Evolutionary conservation across 768 basidiomycete species (phyloP).

Genomic region (Lentinula sp.): DNA sequence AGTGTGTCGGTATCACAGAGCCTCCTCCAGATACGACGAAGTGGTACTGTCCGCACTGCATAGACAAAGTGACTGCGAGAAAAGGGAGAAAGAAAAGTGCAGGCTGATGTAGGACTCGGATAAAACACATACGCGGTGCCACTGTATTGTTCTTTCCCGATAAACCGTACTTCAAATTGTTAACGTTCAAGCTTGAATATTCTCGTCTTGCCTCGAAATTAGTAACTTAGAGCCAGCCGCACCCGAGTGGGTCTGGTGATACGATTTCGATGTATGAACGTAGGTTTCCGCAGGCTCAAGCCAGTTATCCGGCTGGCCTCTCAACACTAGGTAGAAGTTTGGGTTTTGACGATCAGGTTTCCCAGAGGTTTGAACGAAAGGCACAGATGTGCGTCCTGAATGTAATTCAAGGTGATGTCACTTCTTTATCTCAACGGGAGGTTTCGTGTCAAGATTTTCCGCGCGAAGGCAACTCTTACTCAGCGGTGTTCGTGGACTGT

Average conservation of each 20-base stretch:
- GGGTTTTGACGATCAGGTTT: background rate
- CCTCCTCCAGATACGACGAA: slow-evolving; percentile 41
- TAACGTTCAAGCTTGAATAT: background rate
- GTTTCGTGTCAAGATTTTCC: no score
- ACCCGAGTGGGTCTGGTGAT: background rate
- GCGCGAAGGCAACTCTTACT: no score
- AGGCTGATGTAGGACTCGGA: background rate
- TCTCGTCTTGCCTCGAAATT: background rate
- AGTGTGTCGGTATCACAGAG: slow-evolving; percentile 52
- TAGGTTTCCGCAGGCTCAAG: background rate
- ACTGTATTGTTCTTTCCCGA: background rate
- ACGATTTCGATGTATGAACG: background rate
- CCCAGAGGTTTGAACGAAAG: background rate
- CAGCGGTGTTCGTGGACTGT: no score
- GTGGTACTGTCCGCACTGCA: slow-evolving; percentile 46
- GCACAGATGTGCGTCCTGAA: background rate
- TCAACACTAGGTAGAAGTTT: background rate
- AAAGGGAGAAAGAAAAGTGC: slow-evolving; percentile 33
- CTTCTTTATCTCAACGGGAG: no score
- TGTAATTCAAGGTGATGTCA: no score
- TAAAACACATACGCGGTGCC: no score
- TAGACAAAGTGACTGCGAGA: slow-evolving; percentile 20
- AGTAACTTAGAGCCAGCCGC: background rate
- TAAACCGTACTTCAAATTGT: background rate
- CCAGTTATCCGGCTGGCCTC: background rate